A percentile compares a stretch with the other conserved stretches of the same genome.
These are phyloP conservation scores for Erodium chrysanthum DNA, from an alignment of 441 rosid species.

Conservation along the genomic window DNA sequence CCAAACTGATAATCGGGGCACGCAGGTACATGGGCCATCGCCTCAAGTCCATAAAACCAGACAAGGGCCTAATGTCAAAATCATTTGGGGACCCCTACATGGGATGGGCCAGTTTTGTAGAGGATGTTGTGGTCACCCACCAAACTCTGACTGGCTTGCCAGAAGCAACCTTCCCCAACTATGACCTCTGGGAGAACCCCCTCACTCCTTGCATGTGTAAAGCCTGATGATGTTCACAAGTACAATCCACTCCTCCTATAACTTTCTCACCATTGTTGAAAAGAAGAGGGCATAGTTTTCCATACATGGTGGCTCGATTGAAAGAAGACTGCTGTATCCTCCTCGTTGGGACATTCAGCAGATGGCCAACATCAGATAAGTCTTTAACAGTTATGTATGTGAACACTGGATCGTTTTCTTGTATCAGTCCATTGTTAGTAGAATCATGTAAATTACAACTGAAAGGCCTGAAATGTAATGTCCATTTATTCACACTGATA, in stretches of 20 bases:
- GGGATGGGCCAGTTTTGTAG: constrained; percentile 95
- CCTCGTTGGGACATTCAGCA: too few relatives aligned
- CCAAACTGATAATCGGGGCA: constrained; percentile 89
- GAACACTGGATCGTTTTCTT: too few relatives aligned
- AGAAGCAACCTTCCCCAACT: constrained; percentile 94
- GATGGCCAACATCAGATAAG: too few relatives aligned
- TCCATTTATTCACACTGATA: too few relatives aligned
- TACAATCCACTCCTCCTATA: background rate
- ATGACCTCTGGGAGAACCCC: constrained; percentile 97
- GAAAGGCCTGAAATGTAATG: too few relatives aligned
- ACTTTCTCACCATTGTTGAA: too few relatives aligned
- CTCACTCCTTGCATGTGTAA: constrained; percentile 97
- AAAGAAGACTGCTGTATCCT: too few relatives aligned
- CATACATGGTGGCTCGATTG: too few relatives aligned
- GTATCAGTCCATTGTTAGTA: too few relatives aligned
- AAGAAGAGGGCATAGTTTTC: too few relatives aligned
- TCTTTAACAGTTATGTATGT: too few relatives aligned
- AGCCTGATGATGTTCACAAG: constrained; percentile 35
- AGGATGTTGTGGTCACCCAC: constrained; percentile 84
- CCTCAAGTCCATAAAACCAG: constrained; percentile 87
- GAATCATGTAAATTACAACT: too few relatives aligned
- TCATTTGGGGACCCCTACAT: constrained; percentile 95
- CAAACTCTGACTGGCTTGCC: constrained; percentile 92
- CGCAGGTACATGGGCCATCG: constrained; percentile 93
- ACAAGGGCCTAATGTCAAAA: constrained; percentile 95